phyloP scores from a whole-genome alignment of 768 basidiomycete genomes.

The Myochromella boudieri region DNA sequence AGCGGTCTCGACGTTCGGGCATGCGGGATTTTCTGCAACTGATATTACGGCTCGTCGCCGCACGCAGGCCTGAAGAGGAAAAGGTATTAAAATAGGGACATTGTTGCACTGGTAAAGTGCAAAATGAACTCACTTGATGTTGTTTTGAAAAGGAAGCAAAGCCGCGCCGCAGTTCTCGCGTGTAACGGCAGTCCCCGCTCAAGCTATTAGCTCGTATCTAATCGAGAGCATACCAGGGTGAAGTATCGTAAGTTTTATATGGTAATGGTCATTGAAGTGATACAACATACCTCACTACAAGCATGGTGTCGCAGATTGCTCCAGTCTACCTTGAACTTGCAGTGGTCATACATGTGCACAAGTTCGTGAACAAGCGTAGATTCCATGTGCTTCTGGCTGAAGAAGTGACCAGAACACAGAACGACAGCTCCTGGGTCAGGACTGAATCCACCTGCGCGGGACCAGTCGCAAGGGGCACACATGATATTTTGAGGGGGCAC shows the following conservation, averaged over 20 bases:
- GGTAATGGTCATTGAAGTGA: too few relatives aligned
- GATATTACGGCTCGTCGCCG: constrained; percentile 84
- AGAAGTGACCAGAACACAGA: constrained; percentile 83
- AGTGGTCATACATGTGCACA: constrained; percentile 93
- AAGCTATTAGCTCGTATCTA: constrained; percentile 95
- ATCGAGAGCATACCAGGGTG: neutral
- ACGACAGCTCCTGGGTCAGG: constrained; percentile 78
- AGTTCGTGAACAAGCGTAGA: constrained; percentile 92
- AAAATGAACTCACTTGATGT: constrained; percentile 67
- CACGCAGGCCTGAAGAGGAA: constrained; percentile 70
- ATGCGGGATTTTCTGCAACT: constrained; percentile 77
- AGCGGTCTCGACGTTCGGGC: constrained; percentile 73
- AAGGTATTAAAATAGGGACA: constrained; percentile 5
- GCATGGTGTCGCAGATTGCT: constrained; percentile 89
- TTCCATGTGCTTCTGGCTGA: constrained; percentile 86
- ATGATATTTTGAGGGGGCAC: constrained; percentile 73
- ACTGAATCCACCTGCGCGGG: constrained; percentile 78
- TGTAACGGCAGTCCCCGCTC: constrained; percentile 90
- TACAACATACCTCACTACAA: constrained; percentile 82
- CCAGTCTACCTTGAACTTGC: constrained; percentile 94
- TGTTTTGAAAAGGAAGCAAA: constrained; percentile 85
- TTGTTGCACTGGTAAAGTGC: constrained; percentile 1
- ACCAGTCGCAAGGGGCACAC: constrained; percentile 79
- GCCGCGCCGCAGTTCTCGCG: constrained; percentile 77
- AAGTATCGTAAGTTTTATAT: neutral